phyloP scores from a whole-genome alignment of 768 basidiomycete species.

The Mycena rosella region DNA sequence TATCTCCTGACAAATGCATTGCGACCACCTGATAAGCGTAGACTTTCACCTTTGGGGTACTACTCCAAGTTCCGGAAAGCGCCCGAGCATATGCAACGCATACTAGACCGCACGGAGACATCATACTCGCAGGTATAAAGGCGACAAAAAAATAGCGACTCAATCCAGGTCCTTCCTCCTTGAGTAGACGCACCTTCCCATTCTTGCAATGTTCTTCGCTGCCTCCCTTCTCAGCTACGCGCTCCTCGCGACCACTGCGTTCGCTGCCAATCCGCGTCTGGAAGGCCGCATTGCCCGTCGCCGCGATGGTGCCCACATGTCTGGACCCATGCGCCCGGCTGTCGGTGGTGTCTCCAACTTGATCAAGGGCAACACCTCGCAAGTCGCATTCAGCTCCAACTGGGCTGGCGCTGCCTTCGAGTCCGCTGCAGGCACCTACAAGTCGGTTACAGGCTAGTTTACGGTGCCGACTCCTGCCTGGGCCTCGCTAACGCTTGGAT shows the following conservation, averaged over 20 bases:
- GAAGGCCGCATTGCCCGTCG: slow-evolving; percentile 23
- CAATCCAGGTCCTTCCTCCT: slow-evolving; percentile 26
- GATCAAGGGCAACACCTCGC: slow-evolving; percentile 17
- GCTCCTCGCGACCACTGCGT: slow-evolving; percentile 27
- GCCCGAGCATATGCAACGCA: slow-evolving; percentile 19
- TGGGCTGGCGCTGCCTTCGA: slow-evolving; percentile 52
- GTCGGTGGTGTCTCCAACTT: not conserved
- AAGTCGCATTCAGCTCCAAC: slow-evolving; percentile 47
- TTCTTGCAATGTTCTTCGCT: slow-evolving; percentile 29
- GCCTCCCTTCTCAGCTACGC: slow-evolving; percentile 30
- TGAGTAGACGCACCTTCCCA: slow-evolving; percentile 22
- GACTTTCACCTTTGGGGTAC: not conserved
- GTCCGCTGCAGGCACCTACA: slow-evolving; percentile 45
- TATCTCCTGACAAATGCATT: slow-evolving; percentile 6
- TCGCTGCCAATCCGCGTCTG: slow-evolving; percentile 22
- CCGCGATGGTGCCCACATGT: slow-evolving; percentile 16
- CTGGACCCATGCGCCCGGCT: slow-evolving; percentile 3
- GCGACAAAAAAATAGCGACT: not conserved
- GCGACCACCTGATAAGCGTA: slow-evolving; percentile 9
- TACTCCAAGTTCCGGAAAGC: slow-evolving; percentile 1
- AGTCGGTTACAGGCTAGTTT: slow-evolving; percentile 43
- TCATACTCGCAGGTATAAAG: not conserved
- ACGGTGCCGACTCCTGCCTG: no score
- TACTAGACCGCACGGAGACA: slow-evolving; percentile 9
- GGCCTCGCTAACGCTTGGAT: not conserved